phyloP scores from a whole-genome alignment of 306 rosid species.

The Crataegus laevigata region DNA sequence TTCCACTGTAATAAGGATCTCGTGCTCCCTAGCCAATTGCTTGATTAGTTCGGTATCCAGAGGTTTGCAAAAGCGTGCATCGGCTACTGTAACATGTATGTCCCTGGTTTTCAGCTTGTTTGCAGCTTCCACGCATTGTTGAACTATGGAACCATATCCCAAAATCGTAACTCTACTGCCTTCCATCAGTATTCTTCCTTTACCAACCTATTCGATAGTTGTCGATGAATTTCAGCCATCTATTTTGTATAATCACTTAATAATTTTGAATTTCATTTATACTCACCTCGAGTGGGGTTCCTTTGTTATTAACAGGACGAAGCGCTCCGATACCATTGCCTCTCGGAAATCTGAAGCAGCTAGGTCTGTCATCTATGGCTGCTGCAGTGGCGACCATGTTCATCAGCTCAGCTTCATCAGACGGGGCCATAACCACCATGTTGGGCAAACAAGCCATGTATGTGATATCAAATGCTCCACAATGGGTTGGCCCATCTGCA shows the following conservation, averaged over 20 bases:
- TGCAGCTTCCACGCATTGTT: slow-evolving; percentile 66
- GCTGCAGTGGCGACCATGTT: slow-evolving; percentile 96
- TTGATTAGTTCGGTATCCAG: slow-evolving; percentile 61
- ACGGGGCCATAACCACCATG: slow-evolving; percentile 98
- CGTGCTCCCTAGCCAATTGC: slow-evolving; percentile 66
- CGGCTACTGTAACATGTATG: slow-evolving; percentile 65
- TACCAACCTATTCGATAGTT: slow-evolving; percentile 56
- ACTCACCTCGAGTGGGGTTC: slow-evolving; percentile 72
- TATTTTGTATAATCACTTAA: not conserved
- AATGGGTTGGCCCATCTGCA: slow-evolving; percentile 95
- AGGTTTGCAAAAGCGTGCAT: slow-evolving; percentile 95
- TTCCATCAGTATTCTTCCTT: slow-evolving; percentile 66
- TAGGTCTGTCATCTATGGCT: slow-evolving; percentile 80
- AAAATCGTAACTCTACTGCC: slow-evolving; percentile 67
- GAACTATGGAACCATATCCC: slow-evolving; percentile 77
- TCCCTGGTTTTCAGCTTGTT: slow-evolving; percentile 41
- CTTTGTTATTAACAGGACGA: slow-evolving; percentile 61
- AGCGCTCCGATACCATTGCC: slow-evolving; percentile 76
- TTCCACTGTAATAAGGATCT: slow-evolving; percentile 70
- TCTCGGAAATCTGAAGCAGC: slow-evolving; percentile 91
- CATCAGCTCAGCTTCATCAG: slow-evolving; percentile 89
- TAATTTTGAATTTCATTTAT: not conserved
- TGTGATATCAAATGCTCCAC: slow-evolving; percentile 87
- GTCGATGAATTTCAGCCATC: not conserved
- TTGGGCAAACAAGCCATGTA: slow-evolving; percentile 97